These are phyloP conservation scores for Colletotrichum lupini DNA, from an alignment of 2,329 filamentous ascomycete species.

Conservation along the genomic window DNA sequence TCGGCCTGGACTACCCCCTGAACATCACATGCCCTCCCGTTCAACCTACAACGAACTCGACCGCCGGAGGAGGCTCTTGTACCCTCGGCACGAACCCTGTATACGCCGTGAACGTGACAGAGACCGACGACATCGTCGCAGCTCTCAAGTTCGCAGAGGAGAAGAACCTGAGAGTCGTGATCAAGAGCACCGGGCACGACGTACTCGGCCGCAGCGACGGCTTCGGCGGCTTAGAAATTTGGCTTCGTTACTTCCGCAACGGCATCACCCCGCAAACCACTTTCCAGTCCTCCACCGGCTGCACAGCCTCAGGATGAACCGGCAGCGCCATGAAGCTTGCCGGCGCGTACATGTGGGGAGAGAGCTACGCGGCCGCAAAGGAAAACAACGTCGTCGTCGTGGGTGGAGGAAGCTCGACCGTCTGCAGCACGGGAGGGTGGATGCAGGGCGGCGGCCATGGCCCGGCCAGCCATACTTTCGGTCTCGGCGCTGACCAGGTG, in stretches of 20 bases:
- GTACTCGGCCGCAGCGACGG: slow-evolving; percentile 48
- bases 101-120: no score
- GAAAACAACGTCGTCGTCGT: slow-evolving; percentile 47
- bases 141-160: no score
- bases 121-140: no score
- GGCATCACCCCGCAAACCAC: slow-evolving; percentile 40
- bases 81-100: no score
- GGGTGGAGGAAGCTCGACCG: slow-evolving; percentile 42
- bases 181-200: slow-evolving; percentile 54
- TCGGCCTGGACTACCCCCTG: no score
- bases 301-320: slow-evolving; percentile 42
- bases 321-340: slow-evolving; percentile 48
- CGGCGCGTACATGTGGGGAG: slow-evolving; percentile 47
- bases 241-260: slow-evolving; percentile 47
- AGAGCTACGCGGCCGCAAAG: slow-evolving; percentile 46
- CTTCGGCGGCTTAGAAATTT: slow-evolving; percentile 45
- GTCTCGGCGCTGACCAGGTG: slow-evolving; percentile 56
- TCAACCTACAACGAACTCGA: no score
- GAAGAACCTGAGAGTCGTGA: no score
- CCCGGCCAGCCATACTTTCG: slow-evolving; percentile 50
- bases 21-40: no score
- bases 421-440: slow-evolving; percentile 49
- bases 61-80: no score
- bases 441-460: slow-evolving; percentile 54
- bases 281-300: slow-evolving; percentile 39